A percentile compares a stretch with the other conserved stretches of the same genome.
Conservation (phyloP, 2,329 filamentous ascomycete genomes). For the Ophiognomonia clavigignenti-juglandacearum region DNA sequence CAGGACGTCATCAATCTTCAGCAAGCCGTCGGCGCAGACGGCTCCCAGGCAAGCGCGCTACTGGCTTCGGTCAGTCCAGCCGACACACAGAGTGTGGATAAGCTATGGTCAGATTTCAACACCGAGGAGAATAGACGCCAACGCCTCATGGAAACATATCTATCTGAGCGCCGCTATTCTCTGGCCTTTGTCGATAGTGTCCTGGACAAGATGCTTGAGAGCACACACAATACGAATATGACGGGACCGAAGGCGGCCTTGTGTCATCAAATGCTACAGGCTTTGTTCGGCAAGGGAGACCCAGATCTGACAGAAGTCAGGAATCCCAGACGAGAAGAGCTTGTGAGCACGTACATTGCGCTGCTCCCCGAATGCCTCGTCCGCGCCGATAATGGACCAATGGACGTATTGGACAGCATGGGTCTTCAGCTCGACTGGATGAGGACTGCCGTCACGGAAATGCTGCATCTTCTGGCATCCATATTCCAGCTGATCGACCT, state of each 20-base stretch:
- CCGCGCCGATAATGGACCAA: constrained; percentile 41
- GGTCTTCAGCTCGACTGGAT: constrained; percentile 56
- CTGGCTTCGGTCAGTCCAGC: constrained; percentile 45
- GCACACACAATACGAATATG: constrained; percentile 18
- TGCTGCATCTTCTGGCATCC: constrained; percentile 68
- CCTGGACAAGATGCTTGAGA: constrained; percentile 44
- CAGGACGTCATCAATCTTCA: constrained; percentile 75
- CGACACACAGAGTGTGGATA: constrained; percentile 45
- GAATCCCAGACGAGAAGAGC: constrained; percentile 26
- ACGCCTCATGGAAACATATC: constrained; percentile 66
- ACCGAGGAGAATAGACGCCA: constrained; percentile 56
- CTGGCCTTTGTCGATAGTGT: constrained; percentile 58
- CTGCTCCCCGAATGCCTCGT: constrained; percentile 44
- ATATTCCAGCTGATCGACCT: constrained; percentile 66
- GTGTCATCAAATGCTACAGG: constrained; percentile 17
- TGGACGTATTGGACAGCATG: constrained; percentile 44
- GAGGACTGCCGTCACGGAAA: constrained; percentile 61
- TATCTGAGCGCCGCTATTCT: constrained; percentile 66
- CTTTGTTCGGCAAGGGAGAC: constrained; percentile 19
- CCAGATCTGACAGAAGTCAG: background rate
- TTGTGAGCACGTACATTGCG: constrained; percentile 45
- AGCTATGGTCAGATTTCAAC: constrained; percentile 55
- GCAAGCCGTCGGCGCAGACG: constrained; percentile 64
- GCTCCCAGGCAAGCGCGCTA: constrained; percentile 53
- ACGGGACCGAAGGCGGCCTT: constrained; percentile 12